Evolutionary conservation across 345 rosid species (phyloP), one percentile per base, ranked within the genome.

Genomic region (Salix caprea): DNA sequence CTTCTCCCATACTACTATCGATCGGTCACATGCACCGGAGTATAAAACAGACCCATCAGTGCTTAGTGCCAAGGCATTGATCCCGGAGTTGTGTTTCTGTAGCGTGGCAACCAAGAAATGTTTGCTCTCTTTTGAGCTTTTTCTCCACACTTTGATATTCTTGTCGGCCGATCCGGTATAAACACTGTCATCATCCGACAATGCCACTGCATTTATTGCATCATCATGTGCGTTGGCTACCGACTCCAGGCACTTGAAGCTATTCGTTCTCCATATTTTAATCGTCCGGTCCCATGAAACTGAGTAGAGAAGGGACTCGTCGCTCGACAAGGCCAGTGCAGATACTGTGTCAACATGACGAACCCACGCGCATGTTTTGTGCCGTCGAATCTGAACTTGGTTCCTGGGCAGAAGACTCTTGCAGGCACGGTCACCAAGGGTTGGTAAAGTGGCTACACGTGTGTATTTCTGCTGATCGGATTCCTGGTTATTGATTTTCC

Each of bases 221-320:
- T 95, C 99, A 12, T 90, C 92, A 28, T 95, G 99, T 1, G 97
- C 97, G 28, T 86, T 85, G n/a, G 90, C 74, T 34, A 95, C 78
- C 3, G 99, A 95, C 69, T 95, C 91, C 82, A 91, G 8, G 76
- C 99, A 95, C 77, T 87, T 91, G 88, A 93, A 95, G 82, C 91
- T 96, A 0, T 79, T 70, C 2, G 94, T 90, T 44, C 97, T 84
- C 99, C 99, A 93, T 40, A 93, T 84, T 69, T 95, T 95, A 81
- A 95, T 85, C 14, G 99, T 88, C 77, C 96, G 73, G 74, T 95
- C 99, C 99, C 99, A 95, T 24, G 99, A 95, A 30, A 93, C 96
- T 0, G 99, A 95, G 72, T 91, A 95, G 23, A 95, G 93, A 37
- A 90, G 83, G 21, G 90, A 77, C 72, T 84, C 89, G 66, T 95